Evolutionary conservation across 2,329 filamentous ascomycete species (phyloP), one percentile per base, ranked within the genome.

Genomic region (Trichoderma sp.): DNA sequence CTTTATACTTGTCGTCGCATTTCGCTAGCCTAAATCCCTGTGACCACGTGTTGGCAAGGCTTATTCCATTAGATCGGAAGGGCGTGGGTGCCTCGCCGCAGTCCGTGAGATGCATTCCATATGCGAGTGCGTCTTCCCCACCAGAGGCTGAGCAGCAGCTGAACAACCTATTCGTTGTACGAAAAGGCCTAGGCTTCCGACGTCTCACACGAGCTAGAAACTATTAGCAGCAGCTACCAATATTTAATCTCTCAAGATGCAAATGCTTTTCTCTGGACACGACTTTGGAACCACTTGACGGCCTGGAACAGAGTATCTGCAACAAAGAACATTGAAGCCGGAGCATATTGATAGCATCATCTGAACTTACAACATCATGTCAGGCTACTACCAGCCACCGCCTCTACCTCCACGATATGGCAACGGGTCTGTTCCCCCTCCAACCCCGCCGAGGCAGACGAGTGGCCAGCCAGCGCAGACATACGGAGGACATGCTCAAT

Each of bases 81-180:
- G 63, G 63, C 52, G 63, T 57, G 63, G 63, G 52, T 45, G 63
- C 63, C 63, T 65, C 39, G 63, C 50, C 63, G 37, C 52, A 65
- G 52, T 65, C 52, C 9, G 12, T 57, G 48, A 56, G 35, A 48
- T 48, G 37, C 63, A 35, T 32, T 52, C 45, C 22, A 37, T 37
- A 22, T 25, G 34, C 19, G 8, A 22, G 27, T 65, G 61, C 61
- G 37, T 48, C 32, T 48, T 56, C 63, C 50, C 63, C 63, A 34
- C 63, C 32, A 15, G 52, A 52, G 63, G 63, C 63, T 65, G 63
- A 57, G 48, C 63, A 35, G 37, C 60, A 48, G 63, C 63, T 45
- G 52, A 56, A 35, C 52, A 37, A 34, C 63, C 63, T n/a, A 45
- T 57, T 35, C 53, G 54, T 22, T 17, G 2, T 15, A 52, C 29